Evolutionary conservation across 805 yeast species (phyloP).

Genomic region (Clavispora fructus): DNA sequence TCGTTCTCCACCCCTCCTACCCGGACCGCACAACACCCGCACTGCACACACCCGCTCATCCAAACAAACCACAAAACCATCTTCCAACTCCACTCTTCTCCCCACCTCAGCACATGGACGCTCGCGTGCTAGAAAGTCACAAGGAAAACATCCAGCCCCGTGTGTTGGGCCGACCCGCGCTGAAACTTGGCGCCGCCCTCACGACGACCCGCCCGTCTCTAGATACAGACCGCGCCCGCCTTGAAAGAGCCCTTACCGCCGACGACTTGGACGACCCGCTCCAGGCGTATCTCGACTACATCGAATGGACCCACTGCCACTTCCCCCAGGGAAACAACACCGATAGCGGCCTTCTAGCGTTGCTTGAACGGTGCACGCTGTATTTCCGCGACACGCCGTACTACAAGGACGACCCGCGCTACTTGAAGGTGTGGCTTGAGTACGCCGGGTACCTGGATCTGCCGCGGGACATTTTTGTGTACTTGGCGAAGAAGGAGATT

Average conservation of each 20-base stretch:
- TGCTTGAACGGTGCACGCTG: constrained; percentile 69
- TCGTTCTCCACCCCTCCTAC: no score
- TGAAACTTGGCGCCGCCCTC: constrained; percentile 45
- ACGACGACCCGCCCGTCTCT: constrained; percentile 4
- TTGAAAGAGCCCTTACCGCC: constrained; percentile 16
- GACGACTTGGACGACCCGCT: constrained; percentile 81
- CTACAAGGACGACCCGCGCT: constrained; percentile 80
- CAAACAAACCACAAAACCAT: neutral
- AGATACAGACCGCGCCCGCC: constrained; percentile 29
- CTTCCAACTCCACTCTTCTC: neutral
- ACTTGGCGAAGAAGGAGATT: constrained; percentile 64
- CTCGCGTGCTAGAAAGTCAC: constrained; percentile 34
- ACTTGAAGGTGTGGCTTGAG: constrained; percentile 74
- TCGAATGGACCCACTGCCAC: constrained; percentile 63
- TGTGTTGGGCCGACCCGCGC: constrained; percentile 64
- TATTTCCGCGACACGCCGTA: constrained; percentile 57
- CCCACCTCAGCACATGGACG: constrained; percentile 10
- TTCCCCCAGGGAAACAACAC: constrained; percentile 58
- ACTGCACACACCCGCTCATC: neutral
- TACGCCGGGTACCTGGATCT: constrained; percentile 65
- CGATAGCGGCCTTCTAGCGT: constrained; percentile 58
- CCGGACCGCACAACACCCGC: neutral
- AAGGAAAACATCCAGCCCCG: constrained; percentile 76
- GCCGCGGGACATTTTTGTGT: constrained; percentile 66
- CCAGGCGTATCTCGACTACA: constrained; percentile 67